Base-by-base conservation (phyloP, 768 basidiomycete genomes). In the Sarcodon aspratus region DNA sequence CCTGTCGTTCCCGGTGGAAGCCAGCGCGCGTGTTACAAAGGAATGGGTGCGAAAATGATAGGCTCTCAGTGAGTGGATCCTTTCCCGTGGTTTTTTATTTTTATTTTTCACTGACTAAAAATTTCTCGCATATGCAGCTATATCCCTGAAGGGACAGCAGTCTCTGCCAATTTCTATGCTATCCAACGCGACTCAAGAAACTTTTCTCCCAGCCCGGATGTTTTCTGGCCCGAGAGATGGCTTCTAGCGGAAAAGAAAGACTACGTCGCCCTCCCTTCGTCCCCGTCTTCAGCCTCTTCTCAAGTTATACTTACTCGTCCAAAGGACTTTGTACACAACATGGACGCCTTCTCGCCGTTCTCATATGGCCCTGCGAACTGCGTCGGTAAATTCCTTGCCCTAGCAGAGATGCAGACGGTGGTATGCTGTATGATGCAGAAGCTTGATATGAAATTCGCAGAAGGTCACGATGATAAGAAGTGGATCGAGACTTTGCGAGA, bases 121-220 rank as follows among this genome's bases (percentile, higher is more conserved):
- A 2, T 31, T 36, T 33, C 13, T 43, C 8, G 31, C 9, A 31
- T 36, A 35, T 11, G 21, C 51, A 73, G 73, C 49, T 68, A 63
- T 47, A 61, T 75, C 34, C 66, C 67, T 21, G 69, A 70, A 52
- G 69, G 70, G 12, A 74, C 70, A 10, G 46, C 52, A 13, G 42
- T 50, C 9, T 53, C 50, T 40, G 60, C 72, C 34, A 69, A 72
- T 9, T 63, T 66, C 33, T 74, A 69, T 52, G 58, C 59, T 33
- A 50, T 74, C 9, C 73, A 75, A 38, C 69, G 67, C n/a, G 69
- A 74, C 54, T 61, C 69, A 1, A 66, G 63, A 33, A 70, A 74
- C 54, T 76, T 75, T 56, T 69, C 63, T 33, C 72, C 69, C 0
- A 62, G 58, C 3, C 68, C 70, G 2, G 63, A 71, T 13, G 52